Base-by-base conservation (phyloP, 2,329 filamentous ascomycete genomes). In the Sphaerulina vaccinii region DNA sequence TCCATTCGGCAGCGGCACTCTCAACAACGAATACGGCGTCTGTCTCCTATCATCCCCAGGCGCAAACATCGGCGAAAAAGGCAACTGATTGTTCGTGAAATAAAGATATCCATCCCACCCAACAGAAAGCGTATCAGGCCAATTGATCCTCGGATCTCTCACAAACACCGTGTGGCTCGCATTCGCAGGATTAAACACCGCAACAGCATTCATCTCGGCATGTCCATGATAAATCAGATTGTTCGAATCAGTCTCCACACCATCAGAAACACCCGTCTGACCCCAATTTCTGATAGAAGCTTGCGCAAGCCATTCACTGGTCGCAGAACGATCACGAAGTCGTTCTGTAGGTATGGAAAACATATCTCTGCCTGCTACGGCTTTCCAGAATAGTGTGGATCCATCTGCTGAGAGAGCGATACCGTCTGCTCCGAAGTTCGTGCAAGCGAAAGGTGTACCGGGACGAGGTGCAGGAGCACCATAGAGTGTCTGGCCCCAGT, bases 1-100 rank as follows among this genome's bases (percentile, higher is more conserved):
- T 47, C 71, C 70, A 6, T 69, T 66, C 1, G 72, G 72, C 53
- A 76, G 56, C 59, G 68, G 66, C 21, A 68, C 71, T 22, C 73
- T 65, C 48, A 71, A 74, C 24, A 77, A 58, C 16, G 67, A 68
- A 62, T 73, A 77, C 5, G 75, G 75, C 55, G 69, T 70, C 44
- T 69, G 62, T 36, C 73, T 65, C 40, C 71, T 59, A 51, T 78
- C 74, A 4, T 65, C 72, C 0, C 74, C 75, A 1, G 72, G 70
- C 35, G 70, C 72, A 47, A 69, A 70, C 1, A 57, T 57, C 22
- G 65, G 56, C 2, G 64, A 61, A 24, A 72, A 70, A 2, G 64
- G 67, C 15, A 79, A 65, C 65, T 80, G 77, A 49, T 80, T 80
- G 32, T 73, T 72, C 0, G 76, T 81, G 55, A 79, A 80, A 60